Percentiles rank a stretch among this genome's conserved stretches.
Evolutionary conservation across 2,329 filamentous ascomycete genomes (phyloP).

Genomic region (Alternaria triticina): DNA sequence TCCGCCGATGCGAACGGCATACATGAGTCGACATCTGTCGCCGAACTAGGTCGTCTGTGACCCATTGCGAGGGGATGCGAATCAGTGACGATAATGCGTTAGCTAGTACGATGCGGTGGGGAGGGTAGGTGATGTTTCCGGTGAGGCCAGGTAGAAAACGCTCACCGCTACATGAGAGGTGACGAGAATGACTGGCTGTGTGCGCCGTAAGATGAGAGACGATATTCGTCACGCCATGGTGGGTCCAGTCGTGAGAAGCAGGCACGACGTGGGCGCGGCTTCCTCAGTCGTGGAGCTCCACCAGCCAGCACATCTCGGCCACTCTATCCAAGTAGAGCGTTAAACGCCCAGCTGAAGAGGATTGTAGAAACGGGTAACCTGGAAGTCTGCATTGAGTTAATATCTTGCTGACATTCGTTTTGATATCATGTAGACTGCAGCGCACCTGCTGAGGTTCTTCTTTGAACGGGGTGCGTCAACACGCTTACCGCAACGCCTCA

Average conservation of each 20-base stretch:
- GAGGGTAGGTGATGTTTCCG: background rate
- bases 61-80: background rate
- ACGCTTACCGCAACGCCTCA: background rate
- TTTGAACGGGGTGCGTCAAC: background rate
- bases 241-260: slow-evolving; percentile 11
- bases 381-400: background rate
- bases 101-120: background rate
- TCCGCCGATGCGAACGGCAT: slow-evolving; percentile 29
- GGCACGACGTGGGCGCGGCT: slow-evolving; percentile 15
- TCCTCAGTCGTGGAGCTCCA: slow-evolving; percentile 5
- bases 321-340: background rate
- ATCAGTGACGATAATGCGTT: background rate
- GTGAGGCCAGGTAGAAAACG: background rate
- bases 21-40: slow-evolving; percentile 11
- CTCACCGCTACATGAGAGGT: background rate
- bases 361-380: background rate
- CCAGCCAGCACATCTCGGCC: background rate
- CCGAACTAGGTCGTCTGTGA: slow-evolving; percentile 15
- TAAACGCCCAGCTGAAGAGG: too few relatives aligned
- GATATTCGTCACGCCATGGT: background rate
- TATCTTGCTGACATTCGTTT: background rate
- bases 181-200: background rate
- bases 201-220: background rate
- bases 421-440: background rate
- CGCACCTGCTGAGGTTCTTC: background rate